Conservation (phyloP, 2,329 filamentous ascomycete species). For the Colletotrichum sp. region DNA sequence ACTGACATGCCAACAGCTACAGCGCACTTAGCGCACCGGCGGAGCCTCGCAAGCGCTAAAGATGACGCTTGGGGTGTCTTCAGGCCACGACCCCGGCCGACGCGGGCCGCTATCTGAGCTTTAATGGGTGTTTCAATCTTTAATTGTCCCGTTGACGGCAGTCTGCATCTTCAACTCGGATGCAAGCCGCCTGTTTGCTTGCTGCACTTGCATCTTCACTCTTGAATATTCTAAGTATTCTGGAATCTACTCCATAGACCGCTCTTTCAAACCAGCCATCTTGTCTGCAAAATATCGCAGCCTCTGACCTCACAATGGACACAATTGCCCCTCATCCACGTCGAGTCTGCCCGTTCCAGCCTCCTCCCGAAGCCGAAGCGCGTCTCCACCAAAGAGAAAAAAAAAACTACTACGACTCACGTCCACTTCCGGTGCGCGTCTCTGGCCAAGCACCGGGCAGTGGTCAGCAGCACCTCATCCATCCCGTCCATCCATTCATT, state of each 20-base stretch:
- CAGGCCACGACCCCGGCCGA: background rate
- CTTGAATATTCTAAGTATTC: background rate
- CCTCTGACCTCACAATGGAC: background rate
- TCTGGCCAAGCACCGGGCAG: background rate
- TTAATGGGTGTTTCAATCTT: background rate
- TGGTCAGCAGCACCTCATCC: background rate
- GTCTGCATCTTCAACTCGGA: background rate
- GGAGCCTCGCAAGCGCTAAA: background rate
- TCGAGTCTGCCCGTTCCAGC: conserved; percentile 14
- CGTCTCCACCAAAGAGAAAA: conserved; percentile 18
- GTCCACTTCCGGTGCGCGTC: conserved; percentile 19
- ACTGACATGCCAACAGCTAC: background rate
- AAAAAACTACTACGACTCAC: background rate
- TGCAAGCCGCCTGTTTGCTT: background rate
- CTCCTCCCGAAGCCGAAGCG: conserved; percentile 22
- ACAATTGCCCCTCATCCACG: background rate
- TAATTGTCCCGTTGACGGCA: background rate
- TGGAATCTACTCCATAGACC: background rate
- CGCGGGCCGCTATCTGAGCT: conserved; percentile 5
- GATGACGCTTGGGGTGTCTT: background rate
- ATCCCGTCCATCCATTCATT: background rate
- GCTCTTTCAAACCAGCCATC: conserved; percentile 10
- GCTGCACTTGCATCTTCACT: background rate
- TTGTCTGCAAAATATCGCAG: background rate
- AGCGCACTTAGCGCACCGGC: background rate